Evolutionary conservation across 1,284 basidiomycete genomes (phyloP).

Genomic region (Ganoderma multipileum): DNA sequence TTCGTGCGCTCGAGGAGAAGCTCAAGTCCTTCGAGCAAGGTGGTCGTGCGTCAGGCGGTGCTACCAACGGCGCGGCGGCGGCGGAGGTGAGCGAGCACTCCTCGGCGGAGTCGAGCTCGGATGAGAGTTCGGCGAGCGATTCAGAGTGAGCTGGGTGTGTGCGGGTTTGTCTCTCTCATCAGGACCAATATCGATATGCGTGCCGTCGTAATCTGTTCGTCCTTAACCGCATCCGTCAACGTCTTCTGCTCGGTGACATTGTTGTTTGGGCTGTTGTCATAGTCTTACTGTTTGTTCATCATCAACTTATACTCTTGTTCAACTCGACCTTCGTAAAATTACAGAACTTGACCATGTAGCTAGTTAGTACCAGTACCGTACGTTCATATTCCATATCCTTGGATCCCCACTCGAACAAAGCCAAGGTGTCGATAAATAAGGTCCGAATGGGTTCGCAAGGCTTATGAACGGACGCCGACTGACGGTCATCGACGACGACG

Average conservation of each 20-base stretch:
- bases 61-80: slow-evolving; percentile 40
- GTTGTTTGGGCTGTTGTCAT: slow-evolving; percentile 24
- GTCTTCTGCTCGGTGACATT: slow-evolving; percentile 22
- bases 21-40: slow-evolving; percentile 78
- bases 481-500: slow-evolving; percentile 34
- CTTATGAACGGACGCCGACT: not conserved
- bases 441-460: not conserved
- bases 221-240: slow-evolving; percentile 20
- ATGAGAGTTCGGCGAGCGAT: slow-evolving; percentile 79
- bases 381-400: slow-evolving; percentile 33
- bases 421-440: not conserved
- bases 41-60: slow-evolving; percentile 45
- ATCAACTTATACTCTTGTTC: slow-evolving; percentile 30
- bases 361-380: slow-evolving; percentile 46
- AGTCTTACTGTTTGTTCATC: slow-evolving; percentile 7
- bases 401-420: slow-evolving; percentile 2
- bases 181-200: slow-evolving; percentile 25
- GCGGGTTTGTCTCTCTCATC: slow-evolving; percentile 8
- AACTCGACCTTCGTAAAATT: slow-evolving; percentile 43
- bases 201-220: slow-evolving; percentile 30
- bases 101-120: slow-evolving; percentile 75
- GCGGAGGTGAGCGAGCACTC: slow-evolving; percentile 74
- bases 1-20: slow-evolving; percentile 83
- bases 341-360: slow-evolving; percentile 43
- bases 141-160: slow-evolving; percentile 62